Evolutionary conservation across 2,329 filamentous ascomycete species (phyloP).

Genomic region (Coniochaeta ligniaria): DNA sequence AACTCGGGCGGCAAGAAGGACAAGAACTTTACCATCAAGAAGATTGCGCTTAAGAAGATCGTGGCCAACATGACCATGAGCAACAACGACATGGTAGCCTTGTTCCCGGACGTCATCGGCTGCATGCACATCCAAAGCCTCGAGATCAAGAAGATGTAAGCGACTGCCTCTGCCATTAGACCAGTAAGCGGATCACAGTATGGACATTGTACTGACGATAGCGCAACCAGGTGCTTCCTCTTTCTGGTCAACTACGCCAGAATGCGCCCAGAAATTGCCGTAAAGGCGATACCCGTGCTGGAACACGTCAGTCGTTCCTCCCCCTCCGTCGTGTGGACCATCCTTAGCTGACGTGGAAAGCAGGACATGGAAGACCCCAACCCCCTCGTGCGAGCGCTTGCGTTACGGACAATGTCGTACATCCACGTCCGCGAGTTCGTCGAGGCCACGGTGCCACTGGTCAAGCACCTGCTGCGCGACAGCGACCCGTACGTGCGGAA

Average conservation of each 20-base stretch:
- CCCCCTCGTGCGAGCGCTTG: constrained; percentile 84
- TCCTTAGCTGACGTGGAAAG: constrained; percentile 9
- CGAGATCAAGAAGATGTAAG: constrained; percentile 99
- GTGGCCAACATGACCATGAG: constrained; percentile 99
- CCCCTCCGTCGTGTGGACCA: background rate
- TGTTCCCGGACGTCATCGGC: constrained; percentile 90
- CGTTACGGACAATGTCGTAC: constrained; percentile 93
- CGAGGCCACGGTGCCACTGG: constrained; percentile 76
- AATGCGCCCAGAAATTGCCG: constrained; percentile 85
- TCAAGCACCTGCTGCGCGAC: constrained; percentile 79
- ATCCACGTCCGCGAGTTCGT: constrained; percentile 95
- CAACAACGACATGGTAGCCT: constrained; percentile 98
- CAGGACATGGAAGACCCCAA: constrained; percentile 93
- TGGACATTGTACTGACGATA: constrained; percentile 6
- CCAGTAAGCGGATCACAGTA: too few relatives aligned
- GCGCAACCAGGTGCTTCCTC: constrained; percentile 76
- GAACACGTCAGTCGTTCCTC: constrained; percentile 53
- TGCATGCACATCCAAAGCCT: constrained; percentile 94
- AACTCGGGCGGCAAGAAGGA: constrained; percentile 95
- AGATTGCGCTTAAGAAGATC: constrained; percentile 98
- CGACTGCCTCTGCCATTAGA: constrained; percentile 2
- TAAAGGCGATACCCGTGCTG: constrained; percentile 86
- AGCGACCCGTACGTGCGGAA: constrained; percentile 94
- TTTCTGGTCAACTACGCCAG: constrained; percentile 96
- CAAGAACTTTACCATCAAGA: constrained; percentile 91